Percentiles rank a stretch among this genome's conserved stretches.
Conservation (phyloP, 768 basidiomycete species). For the Amanita exitialis region DNA sequence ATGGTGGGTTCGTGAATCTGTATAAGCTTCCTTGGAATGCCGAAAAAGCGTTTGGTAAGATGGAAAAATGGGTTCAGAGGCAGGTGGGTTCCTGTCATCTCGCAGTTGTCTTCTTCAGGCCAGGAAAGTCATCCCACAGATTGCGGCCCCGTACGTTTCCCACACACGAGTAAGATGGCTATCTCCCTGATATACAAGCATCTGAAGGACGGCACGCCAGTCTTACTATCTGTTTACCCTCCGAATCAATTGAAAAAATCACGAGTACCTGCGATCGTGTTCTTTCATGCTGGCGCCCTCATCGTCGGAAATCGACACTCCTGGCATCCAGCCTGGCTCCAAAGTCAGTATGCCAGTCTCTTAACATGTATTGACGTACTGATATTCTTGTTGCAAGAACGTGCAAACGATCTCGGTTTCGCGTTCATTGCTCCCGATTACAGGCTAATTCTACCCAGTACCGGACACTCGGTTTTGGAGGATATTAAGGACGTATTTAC, state of each 20-base stretch:
- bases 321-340: conserved; percentile 62
- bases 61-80: no score
- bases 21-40: no score
- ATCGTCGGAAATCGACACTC: conserved; percentile 46
- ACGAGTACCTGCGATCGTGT: conserved; percentile 25
- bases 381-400: conserved; percentile 24
- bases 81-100: no score
- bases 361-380: background rate
- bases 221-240: conserved; percentile 2
- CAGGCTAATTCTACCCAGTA: conserved; percentile 42
- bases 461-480: conserved; percentile 44
- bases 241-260: background rate
- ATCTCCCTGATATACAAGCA: background rate
- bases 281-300: conserved; percentile 48
- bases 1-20: no score
- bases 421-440: conserved; percentile 59
- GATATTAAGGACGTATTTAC: conserved; percentile 49
- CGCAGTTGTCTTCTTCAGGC: no score
- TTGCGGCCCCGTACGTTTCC: no score
- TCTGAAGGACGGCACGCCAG: background rate
- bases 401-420: conserved; percentile 35
- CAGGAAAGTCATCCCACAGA: no score
- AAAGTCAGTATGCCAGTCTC: conserved; percentile 25
- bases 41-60: no score
- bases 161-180: background rate